Base-by-base conservation (phyloP, 495 filamentous ascomycete species). In the Podospora australis region DNA sequence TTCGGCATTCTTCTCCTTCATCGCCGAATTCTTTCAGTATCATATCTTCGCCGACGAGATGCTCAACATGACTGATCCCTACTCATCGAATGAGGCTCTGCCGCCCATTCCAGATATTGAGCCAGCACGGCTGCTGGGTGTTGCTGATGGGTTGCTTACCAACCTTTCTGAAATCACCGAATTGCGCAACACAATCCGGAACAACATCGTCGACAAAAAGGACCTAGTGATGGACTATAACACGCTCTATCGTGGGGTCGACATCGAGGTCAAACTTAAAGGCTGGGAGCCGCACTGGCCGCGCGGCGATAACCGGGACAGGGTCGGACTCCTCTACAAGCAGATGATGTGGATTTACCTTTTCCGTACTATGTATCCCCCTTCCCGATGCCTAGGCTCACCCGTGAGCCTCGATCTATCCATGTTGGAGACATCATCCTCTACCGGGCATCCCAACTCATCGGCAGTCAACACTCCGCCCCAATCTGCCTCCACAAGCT, bases 341-440 rank as follows among this genome's bases (percentile, higher is more conserved):
- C 89, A 95, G 62, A 88, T 86, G 56, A 87, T 89, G 49, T 95
- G 88, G 88, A 80, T 95, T 4, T 95, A 96, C 58, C 74, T 96
- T 0, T 86, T 85, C 61, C 81, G 90, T 23, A 95, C 90, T 1
- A 86, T 92, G 54, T 81, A 84, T 48, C 85, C 86, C n/a, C 74
- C 75, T 66, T 66, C 9, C 47, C 65, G 0, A 48, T n/a, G n/a
- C 48, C 62, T 3, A 49, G 62, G 5, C 49, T 64, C 7, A 51
- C 56, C 62, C 6, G 54, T 57, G 6, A n/a, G 49, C 40, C 21
- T 65, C 62, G 40, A 43, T 63, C 7, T 47, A 10, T 62, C 6
- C 17, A 44, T 13, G 8, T 47, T 28, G 46, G 47, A 39, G n/a
- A 49, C 44, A 45, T 50, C 48, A 11, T 38, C 50, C 16, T n/a